phyloP scores from a whole-genome alignment of 805 yeast genomes.

The Candida ipomoeae region DNA sequence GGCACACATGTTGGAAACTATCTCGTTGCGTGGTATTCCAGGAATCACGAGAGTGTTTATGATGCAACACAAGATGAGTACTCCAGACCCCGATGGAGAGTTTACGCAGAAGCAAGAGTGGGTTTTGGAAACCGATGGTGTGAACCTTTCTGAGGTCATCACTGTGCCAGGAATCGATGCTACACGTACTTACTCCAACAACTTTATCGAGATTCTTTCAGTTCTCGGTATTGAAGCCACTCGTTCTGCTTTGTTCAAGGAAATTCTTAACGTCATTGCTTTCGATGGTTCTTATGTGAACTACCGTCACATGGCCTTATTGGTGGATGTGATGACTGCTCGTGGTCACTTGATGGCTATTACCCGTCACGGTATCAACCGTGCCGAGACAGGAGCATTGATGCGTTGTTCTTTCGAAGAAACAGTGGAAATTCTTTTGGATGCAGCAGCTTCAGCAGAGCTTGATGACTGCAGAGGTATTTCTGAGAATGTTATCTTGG shows the following conservation, averaged over 20 bases:
- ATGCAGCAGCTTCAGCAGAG: conserved; percentile 98
- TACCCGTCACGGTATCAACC: conserved; percentile 98
- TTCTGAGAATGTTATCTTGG: conserved; percentile 94
- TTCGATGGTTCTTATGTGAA: conserved; percentile 99
- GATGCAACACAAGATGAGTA: conserved; percentile 76
- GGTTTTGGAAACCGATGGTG: conserved; percentile 99
- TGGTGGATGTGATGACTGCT: conserved; percentile 98
- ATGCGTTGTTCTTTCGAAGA: conserved; percentile 99
- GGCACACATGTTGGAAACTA: conserved; percentile 92
- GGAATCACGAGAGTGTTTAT: conserved; percentile 87
- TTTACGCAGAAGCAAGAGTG: conserved; percentile 88
- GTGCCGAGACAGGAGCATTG: conserved; percentile 97
- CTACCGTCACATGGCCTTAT: conserved; percentile 95
- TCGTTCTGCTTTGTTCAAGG: conserved; percentile 87
- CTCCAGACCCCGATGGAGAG: conserved; percentile 80
- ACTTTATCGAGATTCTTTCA: conserved; percentile 90
- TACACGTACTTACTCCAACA: conserved; percentile 86
- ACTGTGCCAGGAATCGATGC: conserved; percentile 93
- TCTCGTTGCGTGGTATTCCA: conserved; percentile 92
- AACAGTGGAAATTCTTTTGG: conserved; percentile 94
- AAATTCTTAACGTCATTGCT: conserved; percentile 94
- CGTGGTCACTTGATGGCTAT: conserved; percentile 98
- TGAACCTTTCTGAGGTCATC: conserved; percentile 91
- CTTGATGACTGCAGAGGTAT: conserved; percentile 98
- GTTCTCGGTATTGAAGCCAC: conserved; percentile 99